A percentile compares a stretch with the other conserved stretches of the same genome.
Conservation (phyloP, 306 rosid species). For the Castanopsis chinensis region DNA sequence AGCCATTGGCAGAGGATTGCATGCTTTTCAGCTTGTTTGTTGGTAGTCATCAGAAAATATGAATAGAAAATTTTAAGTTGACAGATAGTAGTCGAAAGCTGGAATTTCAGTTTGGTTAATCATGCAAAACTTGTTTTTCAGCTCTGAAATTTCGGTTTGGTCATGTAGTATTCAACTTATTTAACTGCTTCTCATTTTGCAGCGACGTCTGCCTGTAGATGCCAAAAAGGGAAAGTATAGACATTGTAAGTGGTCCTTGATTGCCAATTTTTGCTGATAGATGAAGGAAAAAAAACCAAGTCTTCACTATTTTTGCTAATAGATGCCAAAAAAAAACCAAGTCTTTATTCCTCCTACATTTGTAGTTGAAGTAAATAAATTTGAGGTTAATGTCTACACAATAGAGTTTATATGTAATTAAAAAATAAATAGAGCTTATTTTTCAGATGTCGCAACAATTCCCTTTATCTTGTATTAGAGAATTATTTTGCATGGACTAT, state of each 20-base stretch:
- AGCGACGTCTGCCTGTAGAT: constrained; percentile 95
- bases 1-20: neutral
- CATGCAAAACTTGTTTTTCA: constrained; percentile 12
- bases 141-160: constrained; percentile 13
- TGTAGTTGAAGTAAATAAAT: neutral
- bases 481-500: too few species aligned
- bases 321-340: too few species aligned
- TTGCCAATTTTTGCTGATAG: neutral
- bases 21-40: neutral
- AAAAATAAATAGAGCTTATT: neutral
- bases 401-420: neutral
- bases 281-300: too few species aligned
- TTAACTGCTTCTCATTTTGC: constrained; percentile 44
- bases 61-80: neutral
- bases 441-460: too few species aligned
- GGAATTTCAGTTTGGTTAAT: constrained; percentile 12
- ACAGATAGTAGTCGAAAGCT: neutral
- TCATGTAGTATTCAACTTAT: constrained; percentile 16
- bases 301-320: too few species aligned
- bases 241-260: constrained; percentile 60
- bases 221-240: constrained; percentile 72
- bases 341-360: neutral
- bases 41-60: neutral
- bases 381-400: neutral
- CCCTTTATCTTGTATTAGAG: too few species aligned